phyloP scores from a whole-genome alignment of 192 early-diverging fungal genomes.

The Coemansia sp. region DNA sequence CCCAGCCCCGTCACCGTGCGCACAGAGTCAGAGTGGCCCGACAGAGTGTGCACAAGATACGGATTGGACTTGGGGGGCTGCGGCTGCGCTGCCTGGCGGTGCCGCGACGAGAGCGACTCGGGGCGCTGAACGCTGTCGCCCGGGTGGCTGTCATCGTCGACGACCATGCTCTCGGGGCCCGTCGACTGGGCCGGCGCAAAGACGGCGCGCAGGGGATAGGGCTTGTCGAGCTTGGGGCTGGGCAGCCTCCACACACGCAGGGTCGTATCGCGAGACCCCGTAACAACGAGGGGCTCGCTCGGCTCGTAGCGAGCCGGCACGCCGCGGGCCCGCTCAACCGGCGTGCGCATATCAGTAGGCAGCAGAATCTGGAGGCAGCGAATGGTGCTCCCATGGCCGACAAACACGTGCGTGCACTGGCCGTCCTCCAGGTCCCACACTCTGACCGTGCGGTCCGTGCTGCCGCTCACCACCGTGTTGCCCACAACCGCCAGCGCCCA shows the following conservation, averaged over 20 bases:
- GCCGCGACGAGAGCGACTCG: no score
- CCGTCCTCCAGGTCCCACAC: slow-evolving; percentile 96
- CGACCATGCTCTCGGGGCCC: slow-evolving; percentile 9
- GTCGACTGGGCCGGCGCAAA: background rate
- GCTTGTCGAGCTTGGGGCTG: slow-evolving; percentile 61
- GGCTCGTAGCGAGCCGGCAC: slow-evolving; percentile 58
- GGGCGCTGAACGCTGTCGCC: background rate
- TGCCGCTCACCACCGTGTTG: slow-evolving; percentile 87
- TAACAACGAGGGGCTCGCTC: slow-evolving; percentile 81
- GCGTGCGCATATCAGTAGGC: slow-evolving; percentile 57
- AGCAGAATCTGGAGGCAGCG: slow-evolving; percentile 88
- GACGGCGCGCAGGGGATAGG: slow-evolving; percentile 38
- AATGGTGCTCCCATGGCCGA: slow-evolving; percentile 93
- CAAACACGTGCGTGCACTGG: slow-evolving; percentile 87
- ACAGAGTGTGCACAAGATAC: slow-evolving; percentile 78
- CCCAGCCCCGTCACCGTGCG: slow-evolving; percentile 90
- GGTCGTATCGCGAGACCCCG: slow-evolving; percentile 92
- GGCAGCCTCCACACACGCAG: slow-evolving; percentile 92
- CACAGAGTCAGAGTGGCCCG: slow-evolving; percentile 87
- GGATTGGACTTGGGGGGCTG: slow-evolving; percentile 58
- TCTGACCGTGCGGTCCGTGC: slow-evolving; percentile 91
- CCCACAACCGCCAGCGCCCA: slow-evolving; percentile 95
- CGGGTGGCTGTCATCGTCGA: slow-evolving; percentile 7
- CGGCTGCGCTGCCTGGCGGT: background rate
- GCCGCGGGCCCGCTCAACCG: slow-evolving; percentile 32